These are phyloP conservation scores for Amanita molliuscula DNA, from an alignment of 768 basidiomycete genomes.

Conservation along the genomic window DNA sequence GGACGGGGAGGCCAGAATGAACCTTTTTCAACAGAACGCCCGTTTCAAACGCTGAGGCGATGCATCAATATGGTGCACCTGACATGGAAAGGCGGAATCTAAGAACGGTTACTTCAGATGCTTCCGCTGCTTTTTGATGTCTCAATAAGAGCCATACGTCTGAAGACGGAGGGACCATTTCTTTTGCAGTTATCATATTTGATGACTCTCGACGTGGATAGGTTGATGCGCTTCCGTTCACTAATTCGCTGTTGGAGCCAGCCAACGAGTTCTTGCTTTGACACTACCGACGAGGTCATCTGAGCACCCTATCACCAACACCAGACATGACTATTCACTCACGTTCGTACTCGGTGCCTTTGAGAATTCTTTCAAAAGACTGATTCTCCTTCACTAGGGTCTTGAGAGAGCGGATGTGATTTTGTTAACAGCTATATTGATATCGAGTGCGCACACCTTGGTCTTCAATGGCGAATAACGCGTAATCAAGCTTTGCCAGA, in stretches of 20 bases:
- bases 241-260: constrained; percentile 75
- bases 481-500: constrained; percentile 42
- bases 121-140: constrained; percentile 60
- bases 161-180: constrained; percentile 19
- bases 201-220: constrained; percentile 49
- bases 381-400: constrained; percentile 66
- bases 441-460: constrained; percentile 54
- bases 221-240: constrained; percentile 70
- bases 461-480: constrained; percentile 47
- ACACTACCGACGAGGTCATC: constrained; percentile 18
- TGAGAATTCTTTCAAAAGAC: constrained; percentile 78
- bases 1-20: constrained; percentile 48
- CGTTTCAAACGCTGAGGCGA: constrained; percentile 56
- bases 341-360: constrained; percentile 70
- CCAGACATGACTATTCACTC: constrained; percentile 10
- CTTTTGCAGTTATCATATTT: constrained; percentile 24
- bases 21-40: constrained; percentile 43
- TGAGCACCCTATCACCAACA: not conserved
- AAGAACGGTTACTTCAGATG: constrained; percentile 58
- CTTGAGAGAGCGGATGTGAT: constrained; percentile 61
- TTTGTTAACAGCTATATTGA: constrained; percentile 74
- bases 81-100: constrained; percentile 43
- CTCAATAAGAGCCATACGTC: constrained; percentile 62
- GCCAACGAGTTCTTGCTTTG: constrained; percentile 58
- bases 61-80: not conserved